These are phyloP conservation scores for Neurospora sp. DNA, from an alignment of 495 filamentous ascomycete species.

Conservation along the genomic window DNA sequence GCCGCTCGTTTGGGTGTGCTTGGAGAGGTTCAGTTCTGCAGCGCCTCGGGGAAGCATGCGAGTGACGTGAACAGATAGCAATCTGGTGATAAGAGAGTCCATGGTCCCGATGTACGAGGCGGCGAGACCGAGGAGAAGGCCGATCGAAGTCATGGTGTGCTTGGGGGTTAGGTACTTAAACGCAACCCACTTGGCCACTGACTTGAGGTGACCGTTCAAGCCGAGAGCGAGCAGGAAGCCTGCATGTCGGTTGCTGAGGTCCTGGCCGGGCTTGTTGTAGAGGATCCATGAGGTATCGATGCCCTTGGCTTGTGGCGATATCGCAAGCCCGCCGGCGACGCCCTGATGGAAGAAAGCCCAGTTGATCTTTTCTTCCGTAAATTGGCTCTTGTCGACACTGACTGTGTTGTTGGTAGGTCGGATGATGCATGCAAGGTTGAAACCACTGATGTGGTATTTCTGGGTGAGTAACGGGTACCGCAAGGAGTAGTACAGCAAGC, in stretches of 20 bases:
- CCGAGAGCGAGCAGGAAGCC: slow-evolving; percentile 86
- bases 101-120: slow-evolving; percentile 92
- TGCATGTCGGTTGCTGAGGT: slow-evolving; percentile 86
- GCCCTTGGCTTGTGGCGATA: slow-evolving; percentile 79
- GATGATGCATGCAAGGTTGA: slow-evolving; percentile 80
- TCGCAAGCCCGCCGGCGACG: slow-evolving; percentile 79
- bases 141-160: slow-evolving; percentile 97
- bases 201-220: slow-evolving; percentile 90
- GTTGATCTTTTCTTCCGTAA: slow-evolving; percentile 88
- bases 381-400: slow-evolving; percentile 69
- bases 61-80: slow-evolving; percentile 95
- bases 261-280: slow-evolving; percentile 83
- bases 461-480: slow-evolving; percentile 81
- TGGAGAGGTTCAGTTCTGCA: slow-evolving; percentile 86
- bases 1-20: slow-evolving; percentile 89
- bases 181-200: slow-evolving; percentile 91
- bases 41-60: slow-evolving; percentile 84
- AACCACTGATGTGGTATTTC: slow-evolving; percentile 74
- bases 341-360: slow-evolving; percentile 99
- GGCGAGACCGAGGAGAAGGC: slow-evolving; percentile 80
- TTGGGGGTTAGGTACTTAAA: slow-evolving; percentile 98
- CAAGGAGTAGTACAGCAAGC: slow-evolving; percentile 73
- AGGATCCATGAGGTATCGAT: slow-evolving; percentile 98
- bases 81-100: slow-evolving; percentile 87
- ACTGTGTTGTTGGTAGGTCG: slow-evolving; percentile 84